Percentiles rank a stretch among this genome's conserved stretches.
Evolutionary conservation across 2,329 filamentous ascomycete species (phyloP).

Genomic region (Ophiostoma tasmaniense): DNA sequence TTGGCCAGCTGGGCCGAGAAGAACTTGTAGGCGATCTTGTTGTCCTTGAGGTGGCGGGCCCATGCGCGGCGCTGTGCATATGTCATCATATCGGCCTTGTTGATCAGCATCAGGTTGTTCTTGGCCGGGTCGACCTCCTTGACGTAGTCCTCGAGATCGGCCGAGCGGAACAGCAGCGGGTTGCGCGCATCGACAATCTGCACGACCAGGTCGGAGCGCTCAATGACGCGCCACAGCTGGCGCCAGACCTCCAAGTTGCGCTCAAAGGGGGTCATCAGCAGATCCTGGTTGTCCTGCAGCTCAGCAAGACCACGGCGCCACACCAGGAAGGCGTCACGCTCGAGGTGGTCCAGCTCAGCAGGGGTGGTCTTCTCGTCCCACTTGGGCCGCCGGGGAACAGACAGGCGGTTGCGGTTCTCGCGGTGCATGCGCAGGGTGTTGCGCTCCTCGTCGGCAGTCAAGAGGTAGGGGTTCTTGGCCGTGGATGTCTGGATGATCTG

Average conservation of each 20-base stretch:
- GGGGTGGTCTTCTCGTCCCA: constrained; percentile 85
- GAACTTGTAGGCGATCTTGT: constrained; percentile 84
- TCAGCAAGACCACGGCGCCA: constrained; percentile 90
- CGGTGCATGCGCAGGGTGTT: constrained; percentile 71
- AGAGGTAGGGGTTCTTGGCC: constrained; percentile 87
- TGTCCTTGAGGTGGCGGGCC: constrained; percentile 76
- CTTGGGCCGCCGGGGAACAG: constrained; percentile 78
- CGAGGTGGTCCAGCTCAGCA: constrained; percentile 66
- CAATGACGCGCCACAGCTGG: constrained; percentile 95
- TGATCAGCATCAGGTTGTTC: constrained; percentile 85
- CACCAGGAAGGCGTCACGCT: constrained; percentile 71
- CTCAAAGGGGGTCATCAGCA: constrained; percentile 97
- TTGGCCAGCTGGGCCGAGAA: constrained; percentile 92
- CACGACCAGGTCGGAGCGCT: constrained; percentile 88
- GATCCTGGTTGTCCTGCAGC: constrained; percentile 83
- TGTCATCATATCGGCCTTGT: constrained; percentile 99
- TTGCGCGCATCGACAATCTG: constrained; percentile 98
- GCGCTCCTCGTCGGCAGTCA: constrained; percentile 77
- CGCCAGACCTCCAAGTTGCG: constrained; percentile 96
- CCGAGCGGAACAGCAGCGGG: constrained; percentile 85
- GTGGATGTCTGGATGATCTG: constrained; percentile 91
- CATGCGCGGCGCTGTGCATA: constrained; percentile 69
- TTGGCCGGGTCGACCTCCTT: constrained; percentile 79
- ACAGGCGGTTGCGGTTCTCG: constrained; percentile 68
- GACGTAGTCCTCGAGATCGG: constrained; percentile 88